phyloP scores from a whole-genome alignment of 2,329 filamentous ascomycete species.

The Coniella lustricola region DNA sequence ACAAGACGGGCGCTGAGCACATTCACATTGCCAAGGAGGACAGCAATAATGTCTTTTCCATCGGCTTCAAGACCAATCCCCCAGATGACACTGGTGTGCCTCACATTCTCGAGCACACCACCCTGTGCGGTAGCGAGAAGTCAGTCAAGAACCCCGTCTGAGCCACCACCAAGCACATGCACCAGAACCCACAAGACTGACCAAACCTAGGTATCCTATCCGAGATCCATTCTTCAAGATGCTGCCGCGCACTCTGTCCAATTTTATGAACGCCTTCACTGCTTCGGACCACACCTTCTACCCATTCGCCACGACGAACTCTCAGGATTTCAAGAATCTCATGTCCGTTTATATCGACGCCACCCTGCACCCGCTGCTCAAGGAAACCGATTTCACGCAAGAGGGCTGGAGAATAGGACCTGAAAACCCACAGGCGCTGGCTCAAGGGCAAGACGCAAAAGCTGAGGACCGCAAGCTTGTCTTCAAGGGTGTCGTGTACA shows the following conservation, averaged over 20 bases:
- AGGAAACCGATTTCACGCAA: slow-evolving; percentile 86
- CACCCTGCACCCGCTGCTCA: slow-evolving; percentile 81
- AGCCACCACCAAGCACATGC: too few relatives aligned
- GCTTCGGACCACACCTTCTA: slow-evolving; percentile 95
- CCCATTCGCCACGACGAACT: slow-evolving; percentile 94
- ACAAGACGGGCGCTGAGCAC: slow-evolving; percentile 94
- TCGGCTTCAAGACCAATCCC: slow-evolving; percentile 98
- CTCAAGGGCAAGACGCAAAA: slow-evolving; percentile 34
- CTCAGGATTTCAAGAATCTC: slow-evolving; percentile 90
- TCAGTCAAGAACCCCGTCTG: slow-evolving; percentile 33
- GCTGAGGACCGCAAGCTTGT: slow-evolving; percentile 63
- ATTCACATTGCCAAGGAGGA: slow-evolving; percentile 92
- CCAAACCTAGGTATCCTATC: slow-evolving; percentile 71
- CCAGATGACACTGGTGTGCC: slow-evolving; percentile 93
- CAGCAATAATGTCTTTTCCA: slow-evolving; percentile 98
- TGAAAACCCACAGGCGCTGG: slow-evolving; percentile 66
- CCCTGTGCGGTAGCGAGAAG: slow-evolving; percentile 91
- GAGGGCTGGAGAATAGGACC: slow-evolving; percentile 96
- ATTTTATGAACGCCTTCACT: slow-evolving; percentile 99
- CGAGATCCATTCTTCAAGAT: slow-evolving; percentile 99
- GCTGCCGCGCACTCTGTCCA: slow-evolving; percentile 94
- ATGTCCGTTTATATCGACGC: slow-evolving; percentile 96
- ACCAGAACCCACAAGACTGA: slow-evolving; percentile 22
- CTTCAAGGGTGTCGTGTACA: slow-evolving; percentile 98
- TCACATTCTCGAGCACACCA: slow-evolving; percentile 96